These are phyloP conservation scores for Pseudopyrenochaeta lycopersici DNA, from an alignment of 2,329 filamentous ascomycete species.

Conservation along the genomic window DNA sequence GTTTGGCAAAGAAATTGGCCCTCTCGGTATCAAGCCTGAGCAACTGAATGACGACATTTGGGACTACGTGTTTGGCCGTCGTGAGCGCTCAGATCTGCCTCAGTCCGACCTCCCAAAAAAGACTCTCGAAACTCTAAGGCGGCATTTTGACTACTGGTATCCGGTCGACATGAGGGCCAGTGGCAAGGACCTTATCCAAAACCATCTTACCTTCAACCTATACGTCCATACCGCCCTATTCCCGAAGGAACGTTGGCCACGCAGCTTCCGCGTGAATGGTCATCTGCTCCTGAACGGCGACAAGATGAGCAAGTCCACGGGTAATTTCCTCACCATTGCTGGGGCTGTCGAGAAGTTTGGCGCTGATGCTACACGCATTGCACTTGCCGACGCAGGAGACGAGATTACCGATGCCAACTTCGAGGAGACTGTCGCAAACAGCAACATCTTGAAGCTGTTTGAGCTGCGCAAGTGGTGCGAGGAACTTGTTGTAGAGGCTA, in stretches of 20 bases:
- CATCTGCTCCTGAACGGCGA: slow-evolving; percentile 94
- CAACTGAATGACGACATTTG: slow-evolving; percentile 96
- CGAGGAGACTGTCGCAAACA: slow-evolving; percentile 93
- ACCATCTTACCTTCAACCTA: slow-evolving; percentile 94
- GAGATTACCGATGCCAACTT: slow-evolving; percentile 97
- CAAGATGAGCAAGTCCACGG: slow-evolving; percentile 98
- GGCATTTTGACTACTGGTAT: slow-evolving; percentile 98
- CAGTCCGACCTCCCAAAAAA: slow-evolving; percentile 76
- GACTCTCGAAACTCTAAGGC: slow-evolving; percentile 79
- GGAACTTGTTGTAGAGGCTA: slow-evolving; percentile 74
- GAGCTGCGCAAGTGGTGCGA: slow-evolving; percentile 91
- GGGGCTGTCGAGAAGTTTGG: slow-evolving; percentile 92
- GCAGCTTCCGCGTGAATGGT: slow-evolving; percentile 85
- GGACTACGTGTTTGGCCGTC: slow-evolving; percentile 91
- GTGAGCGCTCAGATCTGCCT: slow-evolving; percentile 74
- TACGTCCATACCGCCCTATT: slow-evolving; percentile 95
- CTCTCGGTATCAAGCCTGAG: slow-evolving; percentile 69
- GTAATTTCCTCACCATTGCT: slow-evolving; percentile 92
- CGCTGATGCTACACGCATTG: slow-evolving; percentile 89
- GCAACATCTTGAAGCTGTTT: slow-evolving; percentile 85
- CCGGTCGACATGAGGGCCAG: slow-evolving; percentile 87
- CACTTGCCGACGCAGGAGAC: slow-evolving; percentile 93
- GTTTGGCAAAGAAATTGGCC: slow-evolving; percentile 70
- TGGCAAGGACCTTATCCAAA: slow-evolving; percentile 77
- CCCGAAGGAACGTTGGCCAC: slow-evolving; percentile 87